These are phyloP conservation scores for Yamadazyma ubonensis DNA, from an alignment of 805 yeast genomes.

Conservation along the genomic window DNA sequence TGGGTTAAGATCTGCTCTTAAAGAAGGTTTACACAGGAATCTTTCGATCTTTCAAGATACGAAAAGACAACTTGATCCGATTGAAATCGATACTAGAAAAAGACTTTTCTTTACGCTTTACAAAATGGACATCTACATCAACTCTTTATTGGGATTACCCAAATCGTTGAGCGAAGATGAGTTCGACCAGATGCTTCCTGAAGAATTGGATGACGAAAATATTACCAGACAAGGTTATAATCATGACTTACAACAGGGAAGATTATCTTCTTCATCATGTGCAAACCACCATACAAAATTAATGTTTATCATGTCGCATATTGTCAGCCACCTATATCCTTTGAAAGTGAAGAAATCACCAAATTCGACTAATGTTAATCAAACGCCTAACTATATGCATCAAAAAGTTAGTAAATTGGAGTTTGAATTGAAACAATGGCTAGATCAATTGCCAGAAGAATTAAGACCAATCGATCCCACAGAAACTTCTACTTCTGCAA, in stretches of 20 bases:
- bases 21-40: conserved; percentile 81
- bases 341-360: conserved; percentile 44
- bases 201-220: conserved; percentile 83
- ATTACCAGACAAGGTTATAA: conserved; percentile 65
- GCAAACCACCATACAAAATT: conserved; percentile 83
- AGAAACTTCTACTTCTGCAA: conserved; percentile 18
- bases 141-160: conserved; percentile 84
- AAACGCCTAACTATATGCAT: conserved; percentile 38
- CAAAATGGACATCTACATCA: conserved; percentile 87
- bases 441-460: conserved; percentile 65
- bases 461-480: conserved; percentile 70
- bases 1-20: conserved; percentile 76
- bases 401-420: conserved; percentile 61
- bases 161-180: conserved; percentile 73
- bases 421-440: conserved; percentile 68
- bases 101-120: conserved; percentile 86
- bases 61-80: conserved; percentile 60
- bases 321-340: conserved; percentile 74
- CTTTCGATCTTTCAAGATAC: conserved; percentile 47
- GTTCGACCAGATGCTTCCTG: conserved; percentile 83
- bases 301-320: conserved; percentile 66
- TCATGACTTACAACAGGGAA: conserved; percentile 46
- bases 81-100: conserved; percentile 80
- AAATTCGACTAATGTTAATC: conserved; percentile 10
- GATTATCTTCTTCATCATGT: conserved; percentile 69